Evolutionary conservation across 2,329 filamentous ascomycete genomes (phyloP).

Genomic region (Venturia nashicola): DNA sequence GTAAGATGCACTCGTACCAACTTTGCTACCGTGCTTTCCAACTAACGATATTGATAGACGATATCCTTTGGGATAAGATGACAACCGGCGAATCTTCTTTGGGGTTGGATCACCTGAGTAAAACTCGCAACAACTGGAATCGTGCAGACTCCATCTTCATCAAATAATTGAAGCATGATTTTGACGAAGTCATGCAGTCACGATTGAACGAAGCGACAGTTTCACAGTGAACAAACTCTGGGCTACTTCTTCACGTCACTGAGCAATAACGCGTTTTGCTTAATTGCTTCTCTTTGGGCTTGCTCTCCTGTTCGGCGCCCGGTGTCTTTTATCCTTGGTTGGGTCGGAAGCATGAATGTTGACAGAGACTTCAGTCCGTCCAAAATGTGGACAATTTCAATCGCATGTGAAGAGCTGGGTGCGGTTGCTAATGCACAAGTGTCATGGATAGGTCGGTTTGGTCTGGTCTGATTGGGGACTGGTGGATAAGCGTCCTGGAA

Average conservation of each 20-base stretch:
- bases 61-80: conserved; percentile 32
- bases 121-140: conserved; percentile 45
- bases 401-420: not conserved
- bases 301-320: not conserved
- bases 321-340: not conserved
- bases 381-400: not conserved
- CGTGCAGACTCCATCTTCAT: conserved; percentile 54
- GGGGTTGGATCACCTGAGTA: conserved; percentile 51
- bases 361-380: not conserved
- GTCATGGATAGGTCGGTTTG: not conserved
- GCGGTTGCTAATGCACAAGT: not conserved
- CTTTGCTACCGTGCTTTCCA: not conserved
- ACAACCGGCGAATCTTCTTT: conserved; percentile 27
- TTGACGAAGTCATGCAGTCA: not conserved
- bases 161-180: conserved; percentile 25
- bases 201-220: not conserved
- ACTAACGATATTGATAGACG: conserved; percentile 23
- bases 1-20: conserved; percentile 40
- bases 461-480: not conserved
- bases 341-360: not conserved
- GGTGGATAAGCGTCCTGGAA: not conserved
- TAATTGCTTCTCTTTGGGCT: not conserved
- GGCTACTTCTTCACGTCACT: not conserved
- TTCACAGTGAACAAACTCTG: not conserved
- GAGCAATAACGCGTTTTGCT: not conserved